phyloP scores from a whole-genome alignment of 2,329 filamentous ascomycete genomes.

The Aspergillus amoenus region DNA sequence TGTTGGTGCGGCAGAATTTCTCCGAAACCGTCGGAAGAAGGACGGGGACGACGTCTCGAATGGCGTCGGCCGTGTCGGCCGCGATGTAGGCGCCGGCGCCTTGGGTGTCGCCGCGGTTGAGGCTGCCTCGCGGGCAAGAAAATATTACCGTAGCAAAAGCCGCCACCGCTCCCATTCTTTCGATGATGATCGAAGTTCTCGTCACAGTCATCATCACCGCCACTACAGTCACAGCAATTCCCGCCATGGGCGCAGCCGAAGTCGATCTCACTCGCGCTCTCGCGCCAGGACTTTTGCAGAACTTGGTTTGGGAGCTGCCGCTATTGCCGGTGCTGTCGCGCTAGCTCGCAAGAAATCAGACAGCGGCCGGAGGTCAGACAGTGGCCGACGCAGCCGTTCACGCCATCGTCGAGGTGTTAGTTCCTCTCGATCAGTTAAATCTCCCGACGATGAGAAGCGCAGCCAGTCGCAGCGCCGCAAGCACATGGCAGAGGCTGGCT shows the following conservation, averaged over 20 bases:
- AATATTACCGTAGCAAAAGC: constrained; percentile 50
- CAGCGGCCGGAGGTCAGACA: constrained; percentile 52
- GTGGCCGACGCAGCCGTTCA: constrained; percentile 50
- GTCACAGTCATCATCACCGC: constrained; percentile 31
- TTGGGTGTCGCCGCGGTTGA: constrained; percentile 62
- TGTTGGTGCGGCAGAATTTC: constrained; percentile 59
- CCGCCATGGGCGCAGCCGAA: constrained; percentile 37
- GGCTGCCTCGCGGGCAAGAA: constrained; percentile 52
- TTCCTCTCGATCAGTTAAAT: constrained; percentile 25
- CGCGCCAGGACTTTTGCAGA: constrained; percentile 55
- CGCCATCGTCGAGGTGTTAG: constrained; percentile 41
- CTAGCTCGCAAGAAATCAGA: constrained; percentile 56
- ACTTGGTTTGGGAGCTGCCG: constrained; percentile 54
- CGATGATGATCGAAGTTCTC: constrained; percentile 38
- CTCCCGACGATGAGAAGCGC: constrained; percentile 27
- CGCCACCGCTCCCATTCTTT: constrained; percentile 43
- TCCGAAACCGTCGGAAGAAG: constrained; percentile 58
- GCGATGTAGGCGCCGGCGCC: constrained; percentile 60
- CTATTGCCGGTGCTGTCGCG: constrained; percentile 60
- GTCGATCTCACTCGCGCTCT: constrained; percentile 49
- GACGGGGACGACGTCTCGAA: constrained; percentile 56
- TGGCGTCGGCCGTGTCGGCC: constrained; percentile 48
- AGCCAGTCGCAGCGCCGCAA: constrained; percentile 54
- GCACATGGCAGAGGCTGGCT: constrained; percentile 60
- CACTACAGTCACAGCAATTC: constrained; percentile 29